These are phyloP conservation scores for Nicotiana tomentosiformis DNA, from an alignment of 257 asterid species.

Conservation along the genomic window DNA sequence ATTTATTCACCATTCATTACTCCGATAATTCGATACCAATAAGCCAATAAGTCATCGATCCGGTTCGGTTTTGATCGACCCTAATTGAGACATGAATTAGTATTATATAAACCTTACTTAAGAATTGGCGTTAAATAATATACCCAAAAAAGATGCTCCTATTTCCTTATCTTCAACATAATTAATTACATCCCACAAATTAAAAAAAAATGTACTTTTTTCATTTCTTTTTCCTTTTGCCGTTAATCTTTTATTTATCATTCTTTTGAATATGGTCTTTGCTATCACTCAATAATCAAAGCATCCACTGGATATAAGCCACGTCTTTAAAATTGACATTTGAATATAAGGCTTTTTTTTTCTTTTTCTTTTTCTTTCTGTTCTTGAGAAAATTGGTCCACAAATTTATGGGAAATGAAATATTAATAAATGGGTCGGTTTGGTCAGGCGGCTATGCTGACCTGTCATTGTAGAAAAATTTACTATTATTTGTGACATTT, in stretches of 20 bases:
- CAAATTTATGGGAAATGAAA: neutral
- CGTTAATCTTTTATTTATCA: neutral
- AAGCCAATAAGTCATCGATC: no score
- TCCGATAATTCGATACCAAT: no score
- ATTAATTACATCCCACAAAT: neutral
- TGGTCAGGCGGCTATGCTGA: conserved; percentile 13
- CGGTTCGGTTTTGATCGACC: no score
- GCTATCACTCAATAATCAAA: neutral
- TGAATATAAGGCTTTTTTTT: neutral
- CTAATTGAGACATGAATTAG: neutral
- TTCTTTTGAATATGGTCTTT: neutral
- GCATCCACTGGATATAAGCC: neutral
- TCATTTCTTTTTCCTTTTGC: neutral
- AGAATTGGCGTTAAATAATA: neutral
- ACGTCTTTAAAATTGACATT: neutral
- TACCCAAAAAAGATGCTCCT: neutral
- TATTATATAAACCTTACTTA: neutral
- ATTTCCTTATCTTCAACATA: conserved; percentile 11
- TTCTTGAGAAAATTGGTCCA: neutral
- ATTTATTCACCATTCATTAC: no score
- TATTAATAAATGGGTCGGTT: neutral
- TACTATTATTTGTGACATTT: neutral
- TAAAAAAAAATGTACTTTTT: neutral
- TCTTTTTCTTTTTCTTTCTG: no score
- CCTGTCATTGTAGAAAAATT: neutral